Evolutionary conservation across 306 rosid species (phyloP).

Genomic region (Fagus sylvatica): DNA sequence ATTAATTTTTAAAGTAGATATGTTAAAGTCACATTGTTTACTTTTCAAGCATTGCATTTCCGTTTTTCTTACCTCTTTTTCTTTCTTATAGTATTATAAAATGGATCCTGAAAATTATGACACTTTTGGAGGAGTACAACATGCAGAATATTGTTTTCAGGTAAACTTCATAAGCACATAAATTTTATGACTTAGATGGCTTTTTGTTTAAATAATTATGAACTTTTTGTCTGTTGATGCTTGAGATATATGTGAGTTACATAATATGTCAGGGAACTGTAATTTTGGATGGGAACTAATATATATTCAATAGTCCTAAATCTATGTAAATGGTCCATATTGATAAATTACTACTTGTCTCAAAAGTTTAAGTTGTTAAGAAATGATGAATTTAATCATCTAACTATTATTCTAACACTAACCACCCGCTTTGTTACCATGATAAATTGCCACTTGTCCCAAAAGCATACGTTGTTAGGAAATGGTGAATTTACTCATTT

Average conservation of each 20-base stretch:
- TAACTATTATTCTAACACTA: no score
- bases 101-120: constrained; percentile 92
- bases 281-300: not conserved
- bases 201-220: not conserved
- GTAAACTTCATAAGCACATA: constrained; percentile 41
- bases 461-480: no score
- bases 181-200: constrained; percentile 15
- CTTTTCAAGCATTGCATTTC: constrained; percentile 14
- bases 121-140: constrained; percentile 86
- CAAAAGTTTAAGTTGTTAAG: no score
- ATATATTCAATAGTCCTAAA: not conserved
- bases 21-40: not conserved
- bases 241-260: not conserved
- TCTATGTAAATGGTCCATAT: not conserved
- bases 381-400: no score
- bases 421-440: no score
- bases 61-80: constrained; percentile 24
- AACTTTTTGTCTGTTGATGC: constrained; percentile 3
- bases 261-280: not conserved
- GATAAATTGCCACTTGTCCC: no score
- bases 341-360: no score
- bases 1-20: not conserved
- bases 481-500: no score
- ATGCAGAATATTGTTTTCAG: constrained; percentile 96
- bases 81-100: constrained; percentile 66